Percentiles rank a stretch among this genome's conserved stretches.
These are phyloP conservation scores for Pythium grandisporangium DNA, from an alignment of 352 stramenopile species.

Conservation along the genomic window DNA sequence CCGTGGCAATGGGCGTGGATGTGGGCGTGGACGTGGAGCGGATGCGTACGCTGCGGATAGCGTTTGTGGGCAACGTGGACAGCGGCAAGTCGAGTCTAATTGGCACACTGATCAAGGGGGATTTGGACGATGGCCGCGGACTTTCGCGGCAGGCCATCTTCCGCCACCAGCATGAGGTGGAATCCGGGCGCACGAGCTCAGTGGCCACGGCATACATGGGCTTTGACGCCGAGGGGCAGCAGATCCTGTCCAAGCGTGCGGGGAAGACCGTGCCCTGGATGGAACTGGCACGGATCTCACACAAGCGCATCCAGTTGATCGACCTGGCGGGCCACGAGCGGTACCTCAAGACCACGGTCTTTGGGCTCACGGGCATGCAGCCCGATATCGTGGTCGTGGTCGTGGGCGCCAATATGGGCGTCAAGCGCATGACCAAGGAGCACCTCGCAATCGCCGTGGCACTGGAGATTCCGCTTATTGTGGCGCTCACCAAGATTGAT, in stretches of 20 bases:
- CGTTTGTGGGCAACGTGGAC: slow-evolving; percentile 90
- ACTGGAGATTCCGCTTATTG: slow-evolving; percentile 89
- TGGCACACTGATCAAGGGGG: slow-evolving; percentile 90
- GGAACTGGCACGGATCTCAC: slow-evolving; percentile 63
- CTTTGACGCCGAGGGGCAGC: slow-evolving; percentile 62
- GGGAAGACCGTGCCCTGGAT: slow-evolving; percentile 74
- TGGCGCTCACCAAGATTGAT: slow-evolving; percentile 93
- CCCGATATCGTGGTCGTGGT: slow-evolving; percentile 94
- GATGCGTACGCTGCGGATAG: slow-evolving; percentile 73
- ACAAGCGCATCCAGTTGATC: slow-evolving; percentile 85
- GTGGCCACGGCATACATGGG: slow-evolving; percentile 79
- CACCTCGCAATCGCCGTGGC: slow-evolving; percentile 90
- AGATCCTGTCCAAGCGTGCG: slow-evolving; percentile 68
- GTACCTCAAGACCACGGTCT: slow-evolving; percentile 99
- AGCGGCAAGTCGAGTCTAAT: slow-evolving; percentile 92
- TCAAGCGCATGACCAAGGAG: slow-evolving; percentile 93
- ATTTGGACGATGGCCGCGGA: slow-evolving; percentile 94
- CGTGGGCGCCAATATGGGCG: slow-evolving; percentile 90
- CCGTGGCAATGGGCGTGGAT: slow-evolving; percentile 1
- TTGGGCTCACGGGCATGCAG: slow-evolving; percentile 96
- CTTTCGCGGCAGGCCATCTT: slow-evolving; percentile 77
- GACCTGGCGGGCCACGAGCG: slow-evolving; percentile 94
- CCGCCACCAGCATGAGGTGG: slow-evolving; percentile 80
- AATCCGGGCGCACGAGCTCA: slow-evolving; percentile 76
- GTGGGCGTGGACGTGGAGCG: slow-evolving; percentile 20